Conservation (phyloP, 1,139 yeast species). For the Pichiaceae sp. region DNA sequence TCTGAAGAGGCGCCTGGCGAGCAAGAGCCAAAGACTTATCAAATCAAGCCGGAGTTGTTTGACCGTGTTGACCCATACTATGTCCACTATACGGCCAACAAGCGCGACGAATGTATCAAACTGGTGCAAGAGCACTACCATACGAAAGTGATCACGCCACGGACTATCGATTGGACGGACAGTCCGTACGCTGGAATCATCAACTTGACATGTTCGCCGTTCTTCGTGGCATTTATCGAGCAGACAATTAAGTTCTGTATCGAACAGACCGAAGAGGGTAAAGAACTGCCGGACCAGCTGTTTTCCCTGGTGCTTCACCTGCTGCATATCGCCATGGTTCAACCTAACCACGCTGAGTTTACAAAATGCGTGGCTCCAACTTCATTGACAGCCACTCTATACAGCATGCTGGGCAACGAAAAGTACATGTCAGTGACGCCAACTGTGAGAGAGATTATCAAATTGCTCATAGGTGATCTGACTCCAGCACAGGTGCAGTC, state of each 20-base stretch:
- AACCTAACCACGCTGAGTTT: constrained; percentile 11
- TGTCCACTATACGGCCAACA: constrained; percentile 68
- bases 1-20: constrained; percentile 26
- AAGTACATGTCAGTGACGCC: constrained; percentile 33
- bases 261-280: constrained; percentile 11
- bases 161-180: constrained; percentile 24
- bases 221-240: constrained; percentile 45
- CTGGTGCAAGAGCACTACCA: constrained; percentile 40
- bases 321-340: constrained; percentile 41
- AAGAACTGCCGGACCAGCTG: constrained; percentile 36
- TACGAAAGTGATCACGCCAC: constrained; percentile 41
- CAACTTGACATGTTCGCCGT: constrained; percentile 39
- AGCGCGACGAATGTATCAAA: constrained; percentile 61
- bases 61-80: constrained; percentile 40
- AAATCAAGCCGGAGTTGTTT: constrained; percentile 25
- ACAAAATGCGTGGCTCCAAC: constrained; percentile 6
- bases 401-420: constrained; percentile 34
- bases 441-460: constrained; percentile 38
- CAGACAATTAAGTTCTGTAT: constrained; percentile 37
- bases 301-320: constrained; percentile 58
- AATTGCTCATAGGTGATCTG: constrained; percentile 20
- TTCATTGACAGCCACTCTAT: constrained; percentile 23
- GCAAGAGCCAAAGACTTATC: constrained; percentile 22
- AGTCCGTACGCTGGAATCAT: constrained; percentile 34
- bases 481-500: constrained; percentile 10